A percentile compares a stretch with the other conserved stretches of the same genome.
phyloP scores from a whole-genome alignment of 495 filamentous ascomycete species.

The Penicillium samsonianum region DNA sequence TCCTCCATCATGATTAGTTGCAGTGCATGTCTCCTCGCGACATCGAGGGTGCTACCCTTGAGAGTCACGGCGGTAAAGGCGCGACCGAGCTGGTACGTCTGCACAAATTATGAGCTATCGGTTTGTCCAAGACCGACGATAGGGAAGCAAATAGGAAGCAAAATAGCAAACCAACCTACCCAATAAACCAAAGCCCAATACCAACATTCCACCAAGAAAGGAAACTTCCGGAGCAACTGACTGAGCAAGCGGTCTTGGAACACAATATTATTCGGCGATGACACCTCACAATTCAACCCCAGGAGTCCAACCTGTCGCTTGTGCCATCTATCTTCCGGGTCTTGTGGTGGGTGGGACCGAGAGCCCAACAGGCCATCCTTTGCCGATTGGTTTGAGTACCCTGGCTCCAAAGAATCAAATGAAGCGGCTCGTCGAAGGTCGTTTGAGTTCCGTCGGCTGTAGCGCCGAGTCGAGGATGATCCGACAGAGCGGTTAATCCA shows the following conservation, averaged over 20 bases:
- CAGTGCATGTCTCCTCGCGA: slow-evolving; percentile 59
- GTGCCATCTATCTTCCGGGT: slow-evolving; percentile 39
- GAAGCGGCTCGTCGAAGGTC: slow-evolving; percentile 24
- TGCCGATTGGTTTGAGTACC: slow-evolving; percentile 26
- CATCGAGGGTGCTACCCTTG: slow-evolving; percentile 55
- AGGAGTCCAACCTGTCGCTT: slow-evolving; percentile 44
- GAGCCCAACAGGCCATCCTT: slow-evolving; percentile 36
- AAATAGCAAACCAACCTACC: slow-evolving; percentile 41
- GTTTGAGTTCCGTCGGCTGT: slow-evolving; percentile 24
- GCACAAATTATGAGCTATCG: slow-evolving; percentile 3
- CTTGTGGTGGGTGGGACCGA: slow-evolving; percentile 33
- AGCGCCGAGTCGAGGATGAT: slow-evolving; percentile 11
- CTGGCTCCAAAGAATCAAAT: slow-evolving; percentile 36
- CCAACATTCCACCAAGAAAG: slow-evolving; percentile 78
- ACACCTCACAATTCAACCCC: slow-evolving; percentile 36
- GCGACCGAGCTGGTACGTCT: slow-evolving; percentile 65
- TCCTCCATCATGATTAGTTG: slow-evolving; percentile 58
- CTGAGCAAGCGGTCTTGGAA: slow-evolving; percentile 57
- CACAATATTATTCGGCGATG: slow-evolving; percentile 55
- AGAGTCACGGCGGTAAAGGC: slow-evolving; percentile 63
- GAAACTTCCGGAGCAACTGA: slow-evolving; percentile 64
- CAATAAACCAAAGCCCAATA: slow-evolving; percentile 76
- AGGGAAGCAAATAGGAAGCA: too few species aligned
- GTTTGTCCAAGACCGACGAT: neutral
- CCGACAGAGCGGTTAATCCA: slow-evolving; percentile 54